Conservation (phyloP, 176 grass and related monocot species). For the Lolium perenne region DNA sequence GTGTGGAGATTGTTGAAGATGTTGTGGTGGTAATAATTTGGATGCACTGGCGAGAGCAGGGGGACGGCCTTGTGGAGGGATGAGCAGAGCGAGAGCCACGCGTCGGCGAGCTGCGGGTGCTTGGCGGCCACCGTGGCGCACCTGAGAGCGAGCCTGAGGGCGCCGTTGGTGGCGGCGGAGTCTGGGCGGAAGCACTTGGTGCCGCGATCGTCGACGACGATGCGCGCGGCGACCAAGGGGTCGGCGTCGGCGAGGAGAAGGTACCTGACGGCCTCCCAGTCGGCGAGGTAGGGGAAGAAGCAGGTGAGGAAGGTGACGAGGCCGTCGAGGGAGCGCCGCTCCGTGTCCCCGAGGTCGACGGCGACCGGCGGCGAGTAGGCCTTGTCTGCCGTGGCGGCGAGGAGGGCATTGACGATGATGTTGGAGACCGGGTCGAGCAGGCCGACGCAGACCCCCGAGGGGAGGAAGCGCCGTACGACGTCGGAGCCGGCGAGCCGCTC, state of each 20-base stretch:
- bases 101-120: neutral
- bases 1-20: neutral
- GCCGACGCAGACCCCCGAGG: neutral
- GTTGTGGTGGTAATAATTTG: neutral
- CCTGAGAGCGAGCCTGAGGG: neutral
- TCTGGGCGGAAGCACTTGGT: neutral
- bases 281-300: constrained; percentile 20
- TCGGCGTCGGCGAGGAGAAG: constrained; percentile 4
- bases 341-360: neutral
- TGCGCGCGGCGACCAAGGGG: neutral
- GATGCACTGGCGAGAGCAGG: neutral
- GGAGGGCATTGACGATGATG: neutral
- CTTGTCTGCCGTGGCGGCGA: neutral
- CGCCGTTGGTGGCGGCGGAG: neutral
- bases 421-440: neutral
- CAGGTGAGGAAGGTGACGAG: constrained; percentile 17
- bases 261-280: constrained; percentile 27
- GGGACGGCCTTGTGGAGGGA: neutral
- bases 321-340: neutral
- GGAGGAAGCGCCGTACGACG: neutral
- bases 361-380: neutral
- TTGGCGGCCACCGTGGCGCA: neutral
- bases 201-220: neutral
- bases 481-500: neutral
- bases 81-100: neutral